Percentiles rank a stretch among this genome's conserved stretches.
Conservation (phyloP, 441 rosid species). For the Rhodomyrtus psidioides region DNA sequence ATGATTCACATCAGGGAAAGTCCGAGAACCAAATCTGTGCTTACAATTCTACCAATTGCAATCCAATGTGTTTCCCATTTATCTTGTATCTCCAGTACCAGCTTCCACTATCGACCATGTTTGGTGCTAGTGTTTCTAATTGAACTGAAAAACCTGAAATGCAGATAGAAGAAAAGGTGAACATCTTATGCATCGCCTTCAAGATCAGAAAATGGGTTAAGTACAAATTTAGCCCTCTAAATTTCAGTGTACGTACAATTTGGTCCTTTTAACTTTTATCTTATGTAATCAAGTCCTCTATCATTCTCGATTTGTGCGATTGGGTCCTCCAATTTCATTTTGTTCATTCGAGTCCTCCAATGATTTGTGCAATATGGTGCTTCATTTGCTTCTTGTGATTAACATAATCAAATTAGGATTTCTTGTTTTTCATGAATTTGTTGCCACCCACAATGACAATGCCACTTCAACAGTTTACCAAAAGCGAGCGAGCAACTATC, state of each 20-base stretch:
- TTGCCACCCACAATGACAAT: not conserved
- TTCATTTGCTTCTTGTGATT: not conserved
- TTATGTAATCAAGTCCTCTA: not conserved
- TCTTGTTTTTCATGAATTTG: not conserved
- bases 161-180: not conserved
- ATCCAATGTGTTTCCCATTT: slow-evolving; percentile 38
- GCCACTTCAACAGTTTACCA: not conserved
- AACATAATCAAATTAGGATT: not conserved
- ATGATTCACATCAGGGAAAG: slow-evolving; percentile 31
- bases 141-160: slow-evolving; percentile 45
- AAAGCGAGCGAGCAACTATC: not conserved
- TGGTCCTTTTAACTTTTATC: not conserved
- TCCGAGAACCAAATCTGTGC: not conserved
- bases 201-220: not conserved
- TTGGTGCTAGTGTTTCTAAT: slow-evolving; percentile 39
- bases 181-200: not conserved
- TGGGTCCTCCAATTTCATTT: not conserved
- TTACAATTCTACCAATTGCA: slow-evolving; percentile 48
- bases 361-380: not conserved
- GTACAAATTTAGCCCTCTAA: not conserved
- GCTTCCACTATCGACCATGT: slow-evolving; percentile 58
- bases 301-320: not conserved
- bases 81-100: slow-evolving; percentile 83
- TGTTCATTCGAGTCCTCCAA: not conserved
- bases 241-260: not conserved